Conservation (phyloP, 1,284 basidiomycete genomes). For the Pseudozyma flocculosa region DNA sequence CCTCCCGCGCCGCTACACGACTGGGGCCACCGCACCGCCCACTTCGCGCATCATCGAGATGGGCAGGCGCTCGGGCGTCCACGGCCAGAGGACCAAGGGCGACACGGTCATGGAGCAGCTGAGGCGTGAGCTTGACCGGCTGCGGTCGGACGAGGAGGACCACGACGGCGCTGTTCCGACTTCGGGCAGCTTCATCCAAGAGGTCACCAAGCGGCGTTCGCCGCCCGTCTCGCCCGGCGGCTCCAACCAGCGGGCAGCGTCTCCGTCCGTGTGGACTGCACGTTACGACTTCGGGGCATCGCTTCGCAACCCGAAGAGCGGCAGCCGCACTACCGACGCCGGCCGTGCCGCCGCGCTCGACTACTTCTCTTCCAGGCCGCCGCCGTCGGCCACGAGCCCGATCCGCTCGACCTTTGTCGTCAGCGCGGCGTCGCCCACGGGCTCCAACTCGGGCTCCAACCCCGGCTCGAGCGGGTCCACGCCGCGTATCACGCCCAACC, state of each 20-base stretch:
- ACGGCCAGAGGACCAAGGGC: slow-evolving; percentile 47
- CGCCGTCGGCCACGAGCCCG: slow-evolving; percentile 12
- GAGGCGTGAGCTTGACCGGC: slow-evolving; percentile 61
- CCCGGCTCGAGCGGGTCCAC: slow-evolving; percentile 21
- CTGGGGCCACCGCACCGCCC: slow-evolving; percentile 20
- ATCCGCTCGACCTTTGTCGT: slow-evolving; percentile 23
- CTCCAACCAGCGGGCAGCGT: slow-evolving; percentile 49
- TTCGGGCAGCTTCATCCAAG: slow-evolving; percentile 21
- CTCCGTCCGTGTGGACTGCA: slow-evolving; percentile 43
- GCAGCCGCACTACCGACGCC: slow-evolving; percentile 43
- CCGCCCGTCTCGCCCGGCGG: slow-evolving; percentile 47
- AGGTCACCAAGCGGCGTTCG: slow-evolving; percentile 38
- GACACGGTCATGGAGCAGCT: slow-evolving; percentile 59
- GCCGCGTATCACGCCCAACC: slow-evolving; percentile 23
- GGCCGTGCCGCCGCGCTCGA: slow-evolving; percentile 49
- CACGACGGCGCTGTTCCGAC: slow-evolving; percentile 35
- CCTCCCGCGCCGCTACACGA: slow-evolving; percentile 29
- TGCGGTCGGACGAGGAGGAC: slow-evolving; percentile 61
- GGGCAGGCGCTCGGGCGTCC: slow-evolving; percentile 41
- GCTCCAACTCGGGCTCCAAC: too few relatives aligned
- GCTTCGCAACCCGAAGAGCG: slow-evolving; percentile 58
- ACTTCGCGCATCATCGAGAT: slow-evolving; percentile 41
- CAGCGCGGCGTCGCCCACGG: slow-evolving; percentile 39
- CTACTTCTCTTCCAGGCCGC: slow-evolving; percentile 47
- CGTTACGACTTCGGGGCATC: slow-evolving; percentile 63